Evolutionary conservation across 2,329 filamentous ascomycete species (phyloP), one percentile per base, ranked within the genome.

Genomic region (Fusarium ramigenum): DNA sequence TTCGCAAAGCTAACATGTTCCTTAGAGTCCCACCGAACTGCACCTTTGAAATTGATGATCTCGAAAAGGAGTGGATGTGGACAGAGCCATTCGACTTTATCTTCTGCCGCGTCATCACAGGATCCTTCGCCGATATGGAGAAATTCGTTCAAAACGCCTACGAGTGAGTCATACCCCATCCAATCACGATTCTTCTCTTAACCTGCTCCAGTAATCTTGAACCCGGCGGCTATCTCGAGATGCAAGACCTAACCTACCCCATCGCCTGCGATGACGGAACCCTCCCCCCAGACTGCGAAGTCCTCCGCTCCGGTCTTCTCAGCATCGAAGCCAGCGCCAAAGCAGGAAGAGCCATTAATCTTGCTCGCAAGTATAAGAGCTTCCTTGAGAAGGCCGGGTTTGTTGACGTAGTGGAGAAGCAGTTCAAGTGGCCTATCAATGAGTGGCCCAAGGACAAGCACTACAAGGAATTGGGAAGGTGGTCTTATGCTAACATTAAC

Each of bases 381-480:
- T 72, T 71, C 4, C 37, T 71, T 0, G 57, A 68, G 6, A 66
- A 62, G 0, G 34, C 63, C 8, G 68, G 69, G 0, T 71, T 63
- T 16, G 40, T 25, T 2, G 54, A 71, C 2, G 32, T 68, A 1
- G 34, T 63, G 0, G 63, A 71, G 16, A 60, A 57, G 19, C 46
- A 52, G 28, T 60, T 47, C n/a, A 58, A 43, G 8, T 71, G 69
- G 69, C 69, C 69, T 3, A 68, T 71, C 0, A 71, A 71, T 4
- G 54, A 62, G 6, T 71, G 69, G 69, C 69, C 68, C 1, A 71
- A 47, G 25, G 68, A 72, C 6, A 69, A 64, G 23, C 65, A 69
- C 14, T 65, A 69, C 7, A 72, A 72, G 7, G 69, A 72, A 11
- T 4, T 72, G 2, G 69, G 69, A 0, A 71, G 12, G 9, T 71